Conservation (phyloP, 305 asterid species). For the Fraxinus sp. region DNA sequence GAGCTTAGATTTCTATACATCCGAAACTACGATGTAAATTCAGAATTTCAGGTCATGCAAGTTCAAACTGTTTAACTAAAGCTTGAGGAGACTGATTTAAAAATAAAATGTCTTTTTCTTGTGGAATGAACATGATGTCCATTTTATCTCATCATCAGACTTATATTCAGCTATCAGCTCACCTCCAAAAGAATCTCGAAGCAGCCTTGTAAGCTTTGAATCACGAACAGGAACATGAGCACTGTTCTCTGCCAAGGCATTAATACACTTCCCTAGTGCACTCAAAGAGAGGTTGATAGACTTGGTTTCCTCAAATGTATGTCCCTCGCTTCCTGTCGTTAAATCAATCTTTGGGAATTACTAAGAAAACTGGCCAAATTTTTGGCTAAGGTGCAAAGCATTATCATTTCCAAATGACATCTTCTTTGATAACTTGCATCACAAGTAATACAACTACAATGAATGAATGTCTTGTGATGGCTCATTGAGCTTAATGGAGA, state of each 20-base stretch:
- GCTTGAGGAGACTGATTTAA: background rate
- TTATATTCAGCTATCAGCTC: constrained; percentile 19
- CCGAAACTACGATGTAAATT: background rate
- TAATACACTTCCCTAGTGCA: constrained; percentile 89
- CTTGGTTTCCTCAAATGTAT: constrained; percentile 84
- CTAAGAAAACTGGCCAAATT: constrained; percentile 1
- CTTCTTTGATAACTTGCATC: background rate
- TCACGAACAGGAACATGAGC: constrained; percentile 91
- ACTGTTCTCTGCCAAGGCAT: constrained; percentile 94
- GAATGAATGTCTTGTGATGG: background rate
- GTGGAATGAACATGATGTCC: background rate
- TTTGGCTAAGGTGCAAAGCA: background rate
- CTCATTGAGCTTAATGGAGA: background rate
- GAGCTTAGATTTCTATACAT: background rate
- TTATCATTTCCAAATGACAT: constrained; percentile 24
- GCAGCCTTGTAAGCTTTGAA: constrained; percentile 90
- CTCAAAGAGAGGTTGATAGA: constrained; percentile 87
- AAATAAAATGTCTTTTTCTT: background rate
- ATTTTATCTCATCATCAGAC: background rate
- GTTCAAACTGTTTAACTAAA: background rate
- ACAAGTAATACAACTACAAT: constrained; percentile 3
- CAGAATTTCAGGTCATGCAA: constrained; percentile 5
- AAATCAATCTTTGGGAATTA: constrained; percentile 13
- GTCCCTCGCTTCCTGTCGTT: constrained; percentile 83
- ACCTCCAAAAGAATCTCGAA: constrained; percentile 99